Base-by-base conservation (phyloP, 1,139 yeast species). In the Pichia sp. region DNA sequence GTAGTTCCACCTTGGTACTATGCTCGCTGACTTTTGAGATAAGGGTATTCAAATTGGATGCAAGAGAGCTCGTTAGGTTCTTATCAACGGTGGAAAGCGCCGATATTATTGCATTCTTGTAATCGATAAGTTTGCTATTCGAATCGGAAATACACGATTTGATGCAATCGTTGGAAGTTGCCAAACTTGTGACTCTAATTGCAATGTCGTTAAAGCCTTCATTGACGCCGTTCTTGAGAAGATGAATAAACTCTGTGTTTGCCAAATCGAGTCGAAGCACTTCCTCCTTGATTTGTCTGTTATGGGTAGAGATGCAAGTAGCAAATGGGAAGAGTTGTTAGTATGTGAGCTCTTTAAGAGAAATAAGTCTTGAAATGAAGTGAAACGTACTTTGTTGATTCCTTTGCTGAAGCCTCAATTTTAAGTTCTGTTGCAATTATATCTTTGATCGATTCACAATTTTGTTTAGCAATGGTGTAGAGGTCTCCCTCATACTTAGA, bases 141-240 rank as follows among this genome's bases (percentile, higher is more conserved):
- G 27, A 13, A 10, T 20, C 19, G 3, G 27, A 13, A 13, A 36
- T 14, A 6, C 15, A 22, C 3, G 22, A 3, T 19, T 36, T 29
- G 9, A 36, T 24, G 6, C 25, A 22, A 15, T 35, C 36, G 12
- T 15, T 38, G 2, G 32, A 29, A 9, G 14, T 13, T n/a, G 29
- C 29, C 6, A 35, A 19, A 21, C 30, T 33, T 2, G 30, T 33
- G 3, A 33, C n/a, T 18, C 39, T 17, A 8, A 39, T 13, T 2
- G 34, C 35, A 10, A 38, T 26, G 26, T 38, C 41, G 22, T 30
- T 38, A 22, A 38, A 38, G 16, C 30, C 35, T 23, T 38, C 37
- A 20, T 26, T 23, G 6, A 38, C 17, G 12, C 17, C 30, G 14
- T 24, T 15, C 21, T 34, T 34, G 12, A 36, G 15, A 4, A n/a